These are phyloP conservation scores for Pythium chondricola DNA, from an alignment of 352 stramenopile genomes.

Conservation along the genomic window DNA sequence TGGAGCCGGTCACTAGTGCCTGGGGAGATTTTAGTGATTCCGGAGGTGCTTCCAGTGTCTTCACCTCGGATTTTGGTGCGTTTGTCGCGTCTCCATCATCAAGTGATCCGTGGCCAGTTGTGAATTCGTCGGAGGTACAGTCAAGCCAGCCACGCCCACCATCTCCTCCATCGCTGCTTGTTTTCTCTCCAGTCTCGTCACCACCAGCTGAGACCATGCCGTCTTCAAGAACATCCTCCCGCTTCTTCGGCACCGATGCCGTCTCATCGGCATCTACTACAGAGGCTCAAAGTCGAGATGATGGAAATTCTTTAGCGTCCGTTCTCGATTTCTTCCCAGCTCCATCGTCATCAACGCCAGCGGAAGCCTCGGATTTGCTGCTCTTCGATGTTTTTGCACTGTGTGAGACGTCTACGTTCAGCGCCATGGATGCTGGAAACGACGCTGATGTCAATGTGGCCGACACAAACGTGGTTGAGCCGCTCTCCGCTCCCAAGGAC, in stretches of 20 bases:
- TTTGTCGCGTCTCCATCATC: slow-evolving; percentile 3
- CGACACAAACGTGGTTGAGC: too few relatives aligned
- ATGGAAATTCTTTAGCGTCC: too few relatives aligned
- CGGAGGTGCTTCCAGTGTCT: background rate
- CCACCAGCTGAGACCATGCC: background rate
- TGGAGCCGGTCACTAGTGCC: background rate
- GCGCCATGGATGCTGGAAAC: slow-evolving; percentile 21
- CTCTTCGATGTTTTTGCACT: slow-evolving; percentile 27
- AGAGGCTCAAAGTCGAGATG: too few relatives aligned
- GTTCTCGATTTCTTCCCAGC: slow-evolving; percentile 17
- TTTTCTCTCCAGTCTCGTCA: slow-evolving; percentile 15
- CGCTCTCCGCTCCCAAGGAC: too few relatives aligned
- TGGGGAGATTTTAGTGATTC: background rate
- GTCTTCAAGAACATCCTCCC: slow-evolving; percentile 11
- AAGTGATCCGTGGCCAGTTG: background rate
- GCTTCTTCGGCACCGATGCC: slow-evolving; percentile 11
- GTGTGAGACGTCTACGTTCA: slow-evolving; percentile 19
- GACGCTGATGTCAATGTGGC: slow-evolving; percentile 21
- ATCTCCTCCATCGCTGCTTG: slow-evolving; percentile 13
- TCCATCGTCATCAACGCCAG: background rate
- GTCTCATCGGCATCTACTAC: too few relatives aligned
- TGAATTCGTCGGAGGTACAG: background rate
- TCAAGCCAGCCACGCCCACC: background rate
- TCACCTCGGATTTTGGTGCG: slow-evolving; percentile 7
- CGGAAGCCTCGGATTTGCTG: background rate